phyloP scores from a whole-genome alignment of 2,329 filamentous ascomycete genomes.

The Cladosporium sp. region DNA sequence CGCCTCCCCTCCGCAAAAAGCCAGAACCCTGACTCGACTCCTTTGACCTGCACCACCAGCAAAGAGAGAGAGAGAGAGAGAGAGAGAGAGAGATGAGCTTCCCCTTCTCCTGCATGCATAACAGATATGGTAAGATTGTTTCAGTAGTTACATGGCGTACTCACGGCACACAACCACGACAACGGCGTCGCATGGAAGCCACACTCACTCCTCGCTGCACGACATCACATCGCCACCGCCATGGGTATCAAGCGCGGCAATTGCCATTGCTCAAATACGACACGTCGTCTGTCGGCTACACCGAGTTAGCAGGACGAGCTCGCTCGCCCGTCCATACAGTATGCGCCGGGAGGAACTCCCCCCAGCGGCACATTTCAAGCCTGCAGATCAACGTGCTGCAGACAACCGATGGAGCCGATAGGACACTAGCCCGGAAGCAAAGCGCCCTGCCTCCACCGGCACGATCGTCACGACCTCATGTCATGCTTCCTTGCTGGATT shows the following conservation, averaged over 20 bases:
- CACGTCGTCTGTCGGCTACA: not conserved
- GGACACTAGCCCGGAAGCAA: not conserved
- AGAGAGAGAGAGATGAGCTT: not conserved
- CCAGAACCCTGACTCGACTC: constrained; percentile 3
- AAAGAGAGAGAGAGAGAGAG: no score
- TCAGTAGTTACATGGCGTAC: not conserved
- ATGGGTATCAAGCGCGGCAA: not conserved
- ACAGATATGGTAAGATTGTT: not conserved
- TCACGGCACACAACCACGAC: not conserved
- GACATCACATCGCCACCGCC: constrained; percentile 1
- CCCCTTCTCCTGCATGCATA: not conserved
- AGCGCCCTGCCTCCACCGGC: not conserved
- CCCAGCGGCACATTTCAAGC: not conserved
- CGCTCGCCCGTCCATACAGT: not conserved
- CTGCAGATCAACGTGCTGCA: constrained; percentile 1
- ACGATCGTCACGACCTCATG: not conserved
- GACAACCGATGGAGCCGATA: not conserved
- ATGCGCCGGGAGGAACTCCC: not conserved
- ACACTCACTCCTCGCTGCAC: not conserved
- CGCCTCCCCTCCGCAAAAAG: constrained; percentile 7
- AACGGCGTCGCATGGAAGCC: not conserved
- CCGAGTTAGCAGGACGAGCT: not conserved
- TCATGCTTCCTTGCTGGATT: not conserved
- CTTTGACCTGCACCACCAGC: not conserved
- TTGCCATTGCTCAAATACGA: not conserved